Evolutionary conservation across 2,329 filamentous ascomycete genomes (phyloP), one percentile per base, ranked within the genome.

Genomic region (Cytospora leucostoma): DNA sequence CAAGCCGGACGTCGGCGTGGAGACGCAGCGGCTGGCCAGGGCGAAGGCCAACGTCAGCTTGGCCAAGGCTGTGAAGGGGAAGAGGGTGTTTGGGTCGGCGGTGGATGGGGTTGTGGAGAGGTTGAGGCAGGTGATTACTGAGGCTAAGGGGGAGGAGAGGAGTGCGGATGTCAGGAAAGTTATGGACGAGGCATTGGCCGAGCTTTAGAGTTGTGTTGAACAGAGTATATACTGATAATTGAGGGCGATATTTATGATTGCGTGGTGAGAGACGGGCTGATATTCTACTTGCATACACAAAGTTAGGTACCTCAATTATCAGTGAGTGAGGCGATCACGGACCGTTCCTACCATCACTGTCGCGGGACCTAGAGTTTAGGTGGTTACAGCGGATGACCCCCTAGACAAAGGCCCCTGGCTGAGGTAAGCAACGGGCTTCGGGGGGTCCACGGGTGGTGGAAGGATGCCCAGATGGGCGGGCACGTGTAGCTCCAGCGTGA

Each of bases 1-100:
- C 11, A 74, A 74, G 50, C 73, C 76, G 0, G 82, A 82, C 35
- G 74, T 77, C 0, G 81, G 83, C 0, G 80, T 80, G 0, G 84
- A 87, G 68, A 71, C 77, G 4, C 84, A 86, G 72, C 77, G 84
- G 17, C 68, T 78, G 27, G 74, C 73, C 64, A 75, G 84, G 44
- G 79, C 78, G 1, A 79, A 80, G 68, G 82, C 83, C 0, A 70
- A 81, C 0, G 73, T 73, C 1, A 75, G 77, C 0, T 75, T 80
- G 12, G 70, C 78, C 7, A 75, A 74, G 64, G 77, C 81, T 1
- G 77, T 76, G 64, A 76, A 75, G 44, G 74, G 74, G 53, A 80
- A 79, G 0, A 80, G 79, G 0, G 72, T 78, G 0, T 79, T 85
- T 71, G 81, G 76, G 4, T 47, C 66, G 17, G 40, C 58, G 7